Conservation (phyloP, 1,284 basidiomycete species). For the Anthracocystis panici-leucophaei region DNA sequence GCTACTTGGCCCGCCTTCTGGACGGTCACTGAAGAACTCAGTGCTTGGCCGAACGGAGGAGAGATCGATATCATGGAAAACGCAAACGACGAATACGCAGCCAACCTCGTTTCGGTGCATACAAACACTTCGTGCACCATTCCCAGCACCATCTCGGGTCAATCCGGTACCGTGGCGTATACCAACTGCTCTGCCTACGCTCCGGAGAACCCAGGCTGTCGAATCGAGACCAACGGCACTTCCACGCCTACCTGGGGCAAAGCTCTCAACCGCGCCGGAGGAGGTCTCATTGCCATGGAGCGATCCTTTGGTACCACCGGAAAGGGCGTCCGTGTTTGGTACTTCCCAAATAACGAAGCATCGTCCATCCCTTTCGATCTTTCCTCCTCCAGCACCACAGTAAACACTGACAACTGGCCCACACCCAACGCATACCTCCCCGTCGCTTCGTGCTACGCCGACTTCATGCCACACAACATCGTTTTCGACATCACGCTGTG, state of each 20-base stretch:
- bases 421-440: conserved; percentile 58
- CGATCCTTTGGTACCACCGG: conserved; percentile 61
- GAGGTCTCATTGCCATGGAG: conserved; percentile 66
- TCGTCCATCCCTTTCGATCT: conserved; percentile 54
- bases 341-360: conserved; percentile 48
- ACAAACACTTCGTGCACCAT: conserved; percentile 52
- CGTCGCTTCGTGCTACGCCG: conserved; percentile 53
- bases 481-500: conserved; percentile 66
- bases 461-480: conserved; percentile 62
- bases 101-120: conserved; percentile 59
- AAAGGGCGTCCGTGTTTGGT: conserved; percentile 65
- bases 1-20: conserved; percentile 68
- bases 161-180: conserved; percentile 51
- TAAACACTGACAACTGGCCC: conserved; percentile 59
- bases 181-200: conserved; percentile 58
- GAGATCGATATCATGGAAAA: conserved; percentile 69
- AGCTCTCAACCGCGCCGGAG: conserved; percentile 57
- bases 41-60: conserved; percentile 62
- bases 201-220: conserved; percentile 56
- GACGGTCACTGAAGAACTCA: conserved; percentile 59
- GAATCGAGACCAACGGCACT: conserved; percentile 58
- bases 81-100: conserved; percentile 61
- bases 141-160: conserved; percentile 16
- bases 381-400: conserved; percentile 24
- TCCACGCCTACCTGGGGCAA: conserved; percentile 57